These are phyloP conservation scores for Rhizopus stolonifer DNA, from an alignment of 371 early-diverging fungal genomes.

Conservation along the genomic window DNA sequence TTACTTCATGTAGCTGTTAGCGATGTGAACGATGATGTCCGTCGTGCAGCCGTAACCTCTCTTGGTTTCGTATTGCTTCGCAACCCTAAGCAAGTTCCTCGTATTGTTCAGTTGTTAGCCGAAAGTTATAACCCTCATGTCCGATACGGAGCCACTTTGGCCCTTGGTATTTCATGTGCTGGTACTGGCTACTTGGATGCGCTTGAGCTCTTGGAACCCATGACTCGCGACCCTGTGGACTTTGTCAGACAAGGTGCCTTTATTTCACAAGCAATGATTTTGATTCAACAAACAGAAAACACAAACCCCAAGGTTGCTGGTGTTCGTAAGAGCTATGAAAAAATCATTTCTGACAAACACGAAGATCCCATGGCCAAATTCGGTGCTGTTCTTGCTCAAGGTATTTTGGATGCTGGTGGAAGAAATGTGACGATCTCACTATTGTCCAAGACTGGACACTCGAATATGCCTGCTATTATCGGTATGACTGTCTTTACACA, in stretches of 20 bases:
- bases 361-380: slow-evolving; percentile 95
- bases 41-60: slow-evolving; percentile 96
- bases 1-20: slow-evolving; percentile 96
- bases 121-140: slow-evolving; percentile 99
- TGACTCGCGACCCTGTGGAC: slow-evolving; percentile 96
- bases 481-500: slow-evolving; percentile 98
- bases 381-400: slow-evolving; percentile 97
- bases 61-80: slow-evolving; percentile 95
- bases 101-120: slow-evolving; percentile 94
- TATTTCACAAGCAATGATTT: slow-evolving; percentile 96
- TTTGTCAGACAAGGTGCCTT: slow-evolving; percentile 99
- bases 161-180: slow-evolving; percentile 97
- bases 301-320: slow-evolving; percentile 76
- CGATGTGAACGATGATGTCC: slow-evolving; percentile 98
- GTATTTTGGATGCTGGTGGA: slow-evolving; percentile 97
- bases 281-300: slow-evolving; percentile 94
- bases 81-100: slow-evolving; percentile 91
- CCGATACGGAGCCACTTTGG: slow-evolving; percentile 95
- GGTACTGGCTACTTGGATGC: slow-evolving; percentile 94
- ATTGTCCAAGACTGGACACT: slow-evolving; percentile 84
- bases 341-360: slow-evolving; percentile 89
- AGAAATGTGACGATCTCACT: slow-evolving; percentile 95
- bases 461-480: slow-evolving; percentile 92
- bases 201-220: slow-evolving; percentile 94
- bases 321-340: slow-evolving; percentile 85